A percentile compares a stretch with the other conserved stretches of the same genome.
These are phyloP conservation scores for Tausonia pullulans DNA, from an alignment of 1,284 basidiomycete genomes.

Conservation along the genomic window DNA sequence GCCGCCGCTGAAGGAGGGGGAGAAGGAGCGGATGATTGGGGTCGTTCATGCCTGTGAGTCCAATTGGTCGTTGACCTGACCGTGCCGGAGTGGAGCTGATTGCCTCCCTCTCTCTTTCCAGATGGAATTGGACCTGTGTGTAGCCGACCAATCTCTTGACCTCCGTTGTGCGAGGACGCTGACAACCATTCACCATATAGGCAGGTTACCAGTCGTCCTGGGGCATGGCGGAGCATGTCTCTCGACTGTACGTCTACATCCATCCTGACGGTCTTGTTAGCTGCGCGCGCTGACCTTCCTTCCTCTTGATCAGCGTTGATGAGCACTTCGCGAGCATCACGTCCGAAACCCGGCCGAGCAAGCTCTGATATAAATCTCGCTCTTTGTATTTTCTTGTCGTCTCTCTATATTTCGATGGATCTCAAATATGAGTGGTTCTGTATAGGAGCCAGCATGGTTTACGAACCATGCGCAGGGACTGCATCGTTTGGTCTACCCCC, in stretches of 20 bases:
- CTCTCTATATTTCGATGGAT: too few relatives aligned
- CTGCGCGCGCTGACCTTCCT: not conserved
- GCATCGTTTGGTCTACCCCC: too few relatives aligned
- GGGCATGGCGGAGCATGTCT: conserved; percentile 27
- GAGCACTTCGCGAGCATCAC: not conserved
- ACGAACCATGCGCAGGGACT: too few relatives aligned
- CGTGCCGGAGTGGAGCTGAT: conserved; percentile 19
- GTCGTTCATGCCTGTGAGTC: conserved; percentile 12
- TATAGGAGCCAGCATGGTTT: too few relatives aligned
- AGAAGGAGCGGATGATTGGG: not conserved
- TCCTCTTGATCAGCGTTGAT: conserved; percentile 1
- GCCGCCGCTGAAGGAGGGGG: not conserved
- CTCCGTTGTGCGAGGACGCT: not conserved
- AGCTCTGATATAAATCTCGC: conserved; percentile 15
- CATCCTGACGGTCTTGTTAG: not conserved
- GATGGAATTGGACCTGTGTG: conserved; percentile 13
- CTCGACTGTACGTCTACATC: not conserved
- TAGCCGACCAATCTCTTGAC: not conserved
- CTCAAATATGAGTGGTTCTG: too few relatives aligned
- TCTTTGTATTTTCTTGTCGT: conserved; percentile 13
- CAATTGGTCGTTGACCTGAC: conserved; percentile 18
- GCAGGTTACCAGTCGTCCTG: conserved; percentile 27
- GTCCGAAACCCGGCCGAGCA: not conserved
- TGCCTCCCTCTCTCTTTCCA: not conserved
- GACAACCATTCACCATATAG: not conserved